Conservation (phyloP, 1,284 basidiomycete species). For the Boletellus deceptivus region DNA sequence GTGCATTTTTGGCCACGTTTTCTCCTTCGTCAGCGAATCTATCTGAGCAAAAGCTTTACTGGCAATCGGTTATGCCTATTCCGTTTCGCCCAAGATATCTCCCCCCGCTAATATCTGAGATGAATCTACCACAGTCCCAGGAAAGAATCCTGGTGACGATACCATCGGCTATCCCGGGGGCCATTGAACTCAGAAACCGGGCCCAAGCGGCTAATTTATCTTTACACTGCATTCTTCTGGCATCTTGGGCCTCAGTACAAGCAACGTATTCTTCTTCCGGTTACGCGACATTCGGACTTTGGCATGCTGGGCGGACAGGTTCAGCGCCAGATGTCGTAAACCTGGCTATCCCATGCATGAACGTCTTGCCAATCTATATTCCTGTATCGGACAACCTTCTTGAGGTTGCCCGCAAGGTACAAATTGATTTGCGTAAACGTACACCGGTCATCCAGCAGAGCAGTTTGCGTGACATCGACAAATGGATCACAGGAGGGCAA, state of each 20-base stretch:
- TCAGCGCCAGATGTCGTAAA: conserved; percentile 35
- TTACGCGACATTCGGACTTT: conserved; percentile 43
- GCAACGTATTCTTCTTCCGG: conserved; percentile 32
- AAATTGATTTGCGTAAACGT: conserved; percentile 39
- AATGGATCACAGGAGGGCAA: conserved; percentile 35
- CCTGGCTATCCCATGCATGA: conserved; percentile 47
- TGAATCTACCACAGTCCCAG: not conserved
- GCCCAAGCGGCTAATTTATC: conserved; percentile 36
- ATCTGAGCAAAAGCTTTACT: conserved; percentile 40
- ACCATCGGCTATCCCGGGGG: conserved; percentile 20
- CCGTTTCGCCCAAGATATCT: conserved; percentile 33
- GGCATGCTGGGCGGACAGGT: conserved; percentile 46
- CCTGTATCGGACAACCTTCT: conserved; percentile 18
- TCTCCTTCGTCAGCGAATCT: conserved; percentile 23
- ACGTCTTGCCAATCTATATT: conserved; percentile 45
- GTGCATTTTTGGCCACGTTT: conserved; percentile 34
- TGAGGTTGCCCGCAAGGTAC: conserved; percentile 35
- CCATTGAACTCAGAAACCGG: conserved; percentile 25
- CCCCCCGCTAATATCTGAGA: conserved; percentile 26
- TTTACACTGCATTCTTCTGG: conserved; percentile 42
- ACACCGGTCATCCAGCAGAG: conserved; percentile 44
- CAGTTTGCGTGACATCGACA: conserved; percentile 37
- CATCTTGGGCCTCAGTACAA: conserved; percentile 46
- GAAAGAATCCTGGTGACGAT: conserved; percentile 24
- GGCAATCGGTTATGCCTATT: conserved; percentile 36